Conservation (phyloP, 2,329 filamentous ascomycete genomes). For the Metarhizium sp. region DNA sequence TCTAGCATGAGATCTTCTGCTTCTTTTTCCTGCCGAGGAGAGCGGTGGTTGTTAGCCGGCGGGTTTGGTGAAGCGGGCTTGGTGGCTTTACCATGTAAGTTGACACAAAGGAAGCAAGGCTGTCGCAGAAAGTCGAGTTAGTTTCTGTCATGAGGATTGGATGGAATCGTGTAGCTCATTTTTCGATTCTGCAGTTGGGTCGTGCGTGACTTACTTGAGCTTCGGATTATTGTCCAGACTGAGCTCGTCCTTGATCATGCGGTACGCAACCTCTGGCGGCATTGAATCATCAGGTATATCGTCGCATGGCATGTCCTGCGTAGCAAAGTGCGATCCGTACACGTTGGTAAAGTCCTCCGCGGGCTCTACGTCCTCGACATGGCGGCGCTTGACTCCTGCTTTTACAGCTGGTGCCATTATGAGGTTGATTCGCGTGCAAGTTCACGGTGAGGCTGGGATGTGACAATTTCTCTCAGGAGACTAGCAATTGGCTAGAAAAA, state of each 20-base stretch:
- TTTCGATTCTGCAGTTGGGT: no score
- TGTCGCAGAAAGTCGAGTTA: constrained; percentile 21
- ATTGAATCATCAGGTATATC: constrained; percentile 88
- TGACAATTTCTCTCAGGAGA: not conserved
- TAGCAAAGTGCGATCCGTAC: constrained; percentile 80
- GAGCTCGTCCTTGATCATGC: constrained; percentile 92
- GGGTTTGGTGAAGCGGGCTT: not conserved
- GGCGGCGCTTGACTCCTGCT: constrained; percentile 33
- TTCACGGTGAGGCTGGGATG: not conserved
- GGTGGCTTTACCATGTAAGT: constrained; percentile 69
- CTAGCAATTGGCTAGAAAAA: not conserved
- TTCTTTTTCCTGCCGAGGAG: constrained; percentile 65
- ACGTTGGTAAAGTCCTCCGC: constrained; percentile 58
- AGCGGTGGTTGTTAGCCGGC: not conserved
- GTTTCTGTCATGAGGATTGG: no score
- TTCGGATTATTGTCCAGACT: constrained; percentile 87
- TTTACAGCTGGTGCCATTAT: not conserved
- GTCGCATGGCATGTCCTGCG: constrained; percentile 66
- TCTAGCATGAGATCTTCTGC: constrained; percentile 88
- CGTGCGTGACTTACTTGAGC: constrained; percentile 47
- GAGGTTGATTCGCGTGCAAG: not conserved
- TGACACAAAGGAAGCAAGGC: constrained; percentile 85
- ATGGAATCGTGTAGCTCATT: no score
- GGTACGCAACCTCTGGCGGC: constrained; percentile 84
- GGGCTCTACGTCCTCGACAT: constrained; percentile 31